A percentile compares a stretch with the other conserved stretches of the same genome.
Conservation (phyloP, 148 eudicot species). For the Rhododendron henanense region DNA sequence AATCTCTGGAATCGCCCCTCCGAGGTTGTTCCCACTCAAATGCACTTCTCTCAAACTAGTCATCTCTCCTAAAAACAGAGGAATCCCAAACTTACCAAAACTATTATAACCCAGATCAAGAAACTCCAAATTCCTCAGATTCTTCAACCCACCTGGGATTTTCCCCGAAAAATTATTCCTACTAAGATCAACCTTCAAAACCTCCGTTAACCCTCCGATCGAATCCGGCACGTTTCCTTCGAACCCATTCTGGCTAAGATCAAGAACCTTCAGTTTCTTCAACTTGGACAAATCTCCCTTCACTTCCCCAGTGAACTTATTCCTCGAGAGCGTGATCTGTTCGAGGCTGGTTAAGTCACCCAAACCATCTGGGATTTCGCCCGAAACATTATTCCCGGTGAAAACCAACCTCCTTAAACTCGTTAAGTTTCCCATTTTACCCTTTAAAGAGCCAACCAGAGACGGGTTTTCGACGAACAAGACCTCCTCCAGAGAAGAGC, state of each 20-base stretch:
- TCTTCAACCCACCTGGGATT: slow-evolving; percentile 50
- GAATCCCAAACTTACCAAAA: slow-evolving; percentile 58
- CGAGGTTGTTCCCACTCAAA: slow-evolving; percentile 70
- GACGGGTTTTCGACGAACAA: slow-evolving; percentile 64
- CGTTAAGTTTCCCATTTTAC: slow-evolving; percentile 24
- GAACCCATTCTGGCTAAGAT: slow-evolving; percentile 55
- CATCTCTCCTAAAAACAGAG: slow-evolving; percentile 56
- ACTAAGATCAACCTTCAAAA: slow-evolving; percentile 67
- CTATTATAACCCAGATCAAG: slow-evolving; percentile 62
- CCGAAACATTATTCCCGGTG: slow-evolving; percentile 56
- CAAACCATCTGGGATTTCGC: slow-evolving; percentile 50
- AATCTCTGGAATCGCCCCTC: slow-evolving; percentile 87
- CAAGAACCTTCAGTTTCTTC: slow-evolving; percentile 52
- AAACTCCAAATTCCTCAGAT: slow-evolving; percentile 47
- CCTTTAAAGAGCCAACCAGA: slow-evolving; percentile 44
- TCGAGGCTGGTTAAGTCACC: slow-evolving; percentile 36
- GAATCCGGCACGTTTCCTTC: slow-evolving; percentile 48
- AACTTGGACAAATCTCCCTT: slow-evolving; percentile 26
- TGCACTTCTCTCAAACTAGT: slow-evolving; percentile 46
- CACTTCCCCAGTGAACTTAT: slow-evolving; percentile 31
- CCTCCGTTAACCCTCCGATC: slow-evolving; percentile 28
- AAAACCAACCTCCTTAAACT: slow-evolving; percentile 52
- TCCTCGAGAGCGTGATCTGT: slow-evolving; percentile 60
- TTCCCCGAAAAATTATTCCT: slow-evolving; percentile 42
- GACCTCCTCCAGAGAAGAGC: slow-evolving; percentile 52